A percentile compares a stretch with the other conserved stretches of the same genome.
Evolutionary conservation across 23 red algal genomes (phyloP).

Genomic region (Rhodosorus marinus): DNA sequence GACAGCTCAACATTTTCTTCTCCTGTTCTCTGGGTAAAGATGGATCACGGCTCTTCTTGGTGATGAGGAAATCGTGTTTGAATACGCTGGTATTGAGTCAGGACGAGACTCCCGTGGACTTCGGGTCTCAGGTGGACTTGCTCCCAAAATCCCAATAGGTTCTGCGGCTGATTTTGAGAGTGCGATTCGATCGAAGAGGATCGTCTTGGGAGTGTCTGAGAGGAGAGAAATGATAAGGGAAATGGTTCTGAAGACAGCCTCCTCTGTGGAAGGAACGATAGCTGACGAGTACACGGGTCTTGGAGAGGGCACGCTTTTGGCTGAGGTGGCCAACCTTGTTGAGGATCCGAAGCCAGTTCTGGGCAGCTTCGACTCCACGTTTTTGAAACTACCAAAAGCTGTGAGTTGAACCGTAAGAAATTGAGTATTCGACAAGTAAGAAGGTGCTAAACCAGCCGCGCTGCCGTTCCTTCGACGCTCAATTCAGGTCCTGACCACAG

Average conservation of each 20-base stretch:
- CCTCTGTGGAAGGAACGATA: conserved; percentile 11
- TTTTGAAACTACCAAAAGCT: conserved; percentile 51
- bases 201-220: conserved; percentile 20
- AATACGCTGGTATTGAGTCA: conserved; percentile 39
- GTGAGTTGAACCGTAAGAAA: too few relatives aligned
- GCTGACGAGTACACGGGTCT: conserved; percentile 26
- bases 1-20: too few relatives aligned
- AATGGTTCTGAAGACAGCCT: conserved; percentile 19
- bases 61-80: conserved; percentile 48
- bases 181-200: conserved; percentile 11
- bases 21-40: too few relatives aligned
- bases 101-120: conserved; percentile 21
- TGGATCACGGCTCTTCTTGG: conserved; percentile 73
- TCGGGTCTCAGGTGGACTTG: conserved; percentile 14
- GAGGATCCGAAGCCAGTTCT: conserved; percentile 53
- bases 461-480: too few relatives aligned
- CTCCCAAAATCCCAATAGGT: conserved; percentile 9
- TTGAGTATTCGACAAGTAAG: too few relatives aligned
- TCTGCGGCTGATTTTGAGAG: conserved; percentile 27
- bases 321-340: conserved; percentile 61
- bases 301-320: conserved; percentile 16
- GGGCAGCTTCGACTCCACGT: conserved; percentile 55
- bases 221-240: conserved; percentile 21
- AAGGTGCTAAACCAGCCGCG: too few relatives aligned
- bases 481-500: conserved; percentile 72